Base-by-base conservation (phyloP, 768 basidiomycete genomes). In the Lyophyllum semitale region DNA sequence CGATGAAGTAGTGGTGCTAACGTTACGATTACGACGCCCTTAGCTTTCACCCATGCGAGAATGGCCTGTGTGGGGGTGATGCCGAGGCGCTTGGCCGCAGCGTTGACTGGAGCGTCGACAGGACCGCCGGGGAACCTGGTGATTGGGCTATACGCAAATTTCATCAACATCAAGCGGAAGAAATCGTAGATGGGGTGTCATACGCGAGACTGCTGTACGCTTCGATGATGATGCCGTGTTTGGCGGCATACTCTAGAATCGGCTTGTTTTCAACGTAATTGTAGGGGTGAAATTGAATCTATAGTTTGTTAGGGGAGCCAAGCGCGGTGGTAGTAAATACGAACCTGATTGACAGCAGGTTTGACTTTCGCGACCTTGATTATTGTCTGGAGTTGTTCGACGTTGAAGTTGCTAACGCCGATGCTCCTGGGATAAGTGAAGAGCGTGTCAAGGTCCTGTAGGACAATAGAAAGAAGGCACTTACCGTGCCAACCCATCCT, bases 321-420 rank as follows among this genome's bases (percentile, higher is more conserved):
- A 12, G 17, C 29, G 26, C 26, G 40, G 32, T 18, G 26, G 15
- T 23, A 38, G 18, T n/a, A 43, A 2, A 51, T 30, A 60, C 57
- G 3, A n/a, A 84, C 88, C 73, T 91, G 89, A 63, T 92, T 89
- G 37, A 87, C 87, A 1, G 82, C 85, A 3, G 89, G 89, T 33
- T 77, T 81, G 60, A 85, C 68, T 32, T 70, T 73, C 0, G 84
- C 84, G 0, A 68, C 64, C 60, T 79, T 80, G 49, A 84, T 50
- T 3, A 90, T 57, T 3, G 67, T 67, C 61, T 87, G 72, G 17
- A 91, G 73, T 45, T 84, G 69, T 1, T 73, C 66, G 29, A 87
- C 58, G 4, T 63, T 65, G 66, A 86, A 89, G 68, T 91, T 91
- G 71, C 84, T 85, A 51, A 91, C 86, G 17, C 88, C 88, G 50